phyloP scores from a whole-genome alignment of 257 asterid species.

The Euphrasia confusa region DNA sequence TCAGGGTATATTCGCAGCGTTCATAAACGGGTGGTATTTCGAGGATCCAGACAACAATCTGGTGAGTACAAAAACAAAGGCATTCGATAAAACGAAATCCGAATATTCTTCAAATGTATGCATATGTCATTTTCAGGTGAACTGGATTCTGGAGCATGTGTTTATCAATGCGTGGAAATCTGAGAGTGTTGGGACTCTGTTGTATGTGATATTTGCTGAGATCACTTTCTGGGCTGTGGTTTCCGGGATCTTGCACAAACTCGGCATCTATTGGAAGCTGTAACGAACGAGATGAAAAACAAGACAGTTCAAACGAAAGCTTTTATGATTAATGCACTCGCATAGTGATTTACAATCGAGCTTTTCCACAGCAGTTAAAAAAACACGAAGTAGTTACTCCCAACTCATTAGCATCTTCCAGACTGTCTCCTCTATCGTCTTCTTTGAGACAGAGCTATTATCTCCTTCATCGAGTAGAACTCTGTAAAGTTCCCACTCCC shows the following conservation, averaged over 20 bases:
- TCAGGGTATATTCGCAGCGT: slow-evolving; percentile 70
- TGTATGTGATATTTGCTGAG: slow-evolving; percentile 82
- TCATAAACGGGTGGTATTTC: slow-evolving; percentile 76
- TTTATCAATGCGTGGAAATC: slow-evolving; percentile 76
- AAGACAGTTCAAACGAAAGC: neutral
- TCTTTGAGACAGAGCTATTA: slow-evolving; percentile 39
- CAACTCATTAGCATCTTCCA: slow-evolving; percentile 91
- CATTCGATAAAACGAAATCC: neutral
- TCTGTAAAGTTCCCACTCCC: slow-evolving; percentile 87
- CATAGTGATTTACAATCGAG: no score
- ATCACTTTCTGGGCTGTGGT: slow-evolving; percentile 76
- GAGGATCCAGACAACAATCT: slow-evolving; percentile 51
- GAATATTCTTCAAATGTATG: neutral
- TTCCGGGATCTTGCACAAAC: slow-evolving; percentile 65
- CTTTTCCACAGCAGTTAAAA: neutral
- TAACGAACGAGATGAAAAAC: slow-evolving; percentile 18
- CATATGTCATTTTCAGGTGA: slow-evolving; percentile 43
- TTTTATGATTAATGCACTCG: neutral
- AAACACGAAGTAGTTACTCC: slow-evolving; percentile 23
- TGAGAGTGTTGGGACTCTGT: slow-evolving; percentile 57
- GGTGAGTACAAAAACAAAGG: slow-evolving; percentile 25
- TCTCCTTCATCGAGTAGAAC: slow-evolving; percentile 77
- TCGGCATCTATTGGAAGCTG: slow-evolving; percentile 70
- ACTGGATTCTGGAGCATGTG: slow-evolving; percentile 71
- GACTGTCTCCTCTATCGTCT: slow-evolving; percentile 59